Percentiles rank a stretch among this genome's conserved stretches.
These are phyloP conservation scores for Cordyceps farinosa DNA, from an alignment of 2,329 filamentous ascomycete species.

Conservation along the genomic window DNA sequence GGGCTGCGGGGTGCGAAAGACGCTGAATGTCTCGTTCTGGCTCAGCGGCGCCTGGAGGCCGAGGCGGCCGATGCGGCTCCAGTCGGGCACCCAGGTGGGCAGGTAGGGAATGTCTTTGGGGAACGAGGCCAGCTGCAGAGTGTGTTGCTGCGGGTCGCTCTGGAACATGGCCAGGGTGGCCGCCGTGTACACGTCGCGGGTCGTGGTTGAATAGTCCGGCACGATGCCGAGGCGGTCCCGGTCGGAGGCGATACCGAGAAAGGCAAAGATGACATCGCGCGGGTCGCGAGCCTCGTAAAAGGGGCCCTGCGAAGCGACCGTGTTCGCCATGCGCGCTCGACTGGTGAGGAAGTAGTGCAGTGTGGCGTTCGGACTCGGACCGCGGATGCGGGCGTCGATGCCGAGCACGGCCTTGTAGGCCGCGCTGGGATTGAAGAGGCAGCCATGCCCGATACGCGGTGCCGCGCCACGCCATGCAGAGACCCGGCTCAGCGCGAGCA, in stretches of 20 bases:
- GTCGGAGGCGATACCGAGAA: conserved; percentile 3
- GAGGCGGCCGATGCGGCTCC: conserved; percentile 6
- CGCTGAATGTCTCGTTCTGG: background rate
- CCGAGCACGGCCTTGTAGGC: background rate
- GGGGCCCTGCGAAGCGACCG: background rate
- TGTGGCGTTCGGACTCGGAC: background rate
- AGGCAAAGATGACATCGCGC: conserved; percentile 5
- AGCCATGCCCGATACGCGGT: background rate
- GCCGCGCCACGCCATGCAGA: background rate
- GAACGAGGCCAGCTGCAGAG: background rate
- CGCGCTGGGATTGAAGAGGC: background rate
- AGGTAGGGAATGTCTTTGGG: background rate
- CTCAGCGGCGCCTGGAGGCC: background rate
- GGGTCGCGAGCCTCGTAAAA: background rate
- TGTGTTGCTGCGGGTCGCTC: background rate
- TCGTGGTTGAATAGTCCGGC: background rate
- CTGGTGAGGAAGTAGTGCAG: background rate
- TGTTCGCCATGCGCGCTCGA: background rate
- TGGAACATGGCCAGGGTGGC: background rate
- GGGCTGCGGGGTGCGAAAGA: background rate
- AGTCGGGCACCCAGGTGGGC: conserved; percentile 9
- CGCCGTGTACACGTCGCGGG: background rate
- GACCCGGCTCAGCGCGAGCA: background rate
- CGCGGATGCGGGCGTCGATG: background rate
- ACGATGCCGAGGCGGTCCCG: background rate